These are phyloP conservation scores for Ormosia emarginata DNA, from an alignment of 306 rosid species.

Conservation along the genomic window DNA sequence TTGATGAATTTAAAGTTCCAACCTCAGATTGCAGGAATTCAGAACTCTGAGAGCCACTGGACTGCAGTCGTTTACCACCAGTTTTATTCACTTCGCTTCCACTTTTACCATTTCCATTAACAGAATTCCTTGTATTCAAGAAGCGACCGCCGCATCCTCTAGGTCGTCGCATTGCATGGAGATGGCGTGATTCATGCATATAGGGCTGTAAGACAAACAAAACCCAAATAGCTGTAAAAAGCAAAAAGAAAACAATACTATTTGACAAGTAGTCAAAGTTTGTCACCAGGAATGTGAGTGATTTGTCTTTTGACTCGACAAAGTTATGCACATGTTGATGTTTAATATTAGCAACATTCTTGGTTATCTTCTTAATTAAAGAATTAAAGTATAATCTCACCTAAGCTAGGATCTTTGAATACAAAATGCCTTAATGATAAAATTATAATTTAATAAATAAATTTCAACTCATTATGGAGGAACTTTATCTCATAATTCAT, in stretches of 20 bases:
- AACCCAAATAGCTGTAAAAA: not conserved
- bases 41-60: constrained; percentile 63
- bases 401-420: not conserved
- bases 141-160: constrained; percentile 95
- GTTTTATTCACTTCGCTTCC: constrained; percentile 32
- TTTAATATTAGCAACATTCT: constrained; percentile 7
- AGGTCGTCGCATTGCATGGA: constrained; percentile 89
- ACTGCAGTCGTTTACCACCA: constrained; percentile 31
- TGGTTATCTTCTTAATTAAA: not conserved
- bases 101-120: constrained; percentile 28
- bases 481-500: not conserved
- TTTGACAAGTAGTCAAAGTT: not conserved
- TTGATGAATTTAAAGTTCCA: constrained; percentile 67
- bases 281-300: not conserved
- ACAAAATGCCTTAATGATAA: not conserved
- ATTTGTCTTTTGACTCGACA: not conserved
- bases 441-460: not conserved
- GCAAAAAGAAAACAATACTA: not conserved
- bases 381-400: not conserved
- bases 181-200: constrained; percentile 97
- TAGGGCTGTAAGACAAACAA: constrained; percentile 62
- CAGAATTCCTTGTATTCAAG: constrained; percentile 55
- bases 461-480: not conserved
- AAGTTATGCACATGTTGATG: not conserved
- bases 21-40: constrained; percentile 67